These are phyloP conservation scores for Sporothrix pallida DNA, from an alignment of 2,329 filamentous ascomycete genomes.

Conservation along the genomic window DNA sequence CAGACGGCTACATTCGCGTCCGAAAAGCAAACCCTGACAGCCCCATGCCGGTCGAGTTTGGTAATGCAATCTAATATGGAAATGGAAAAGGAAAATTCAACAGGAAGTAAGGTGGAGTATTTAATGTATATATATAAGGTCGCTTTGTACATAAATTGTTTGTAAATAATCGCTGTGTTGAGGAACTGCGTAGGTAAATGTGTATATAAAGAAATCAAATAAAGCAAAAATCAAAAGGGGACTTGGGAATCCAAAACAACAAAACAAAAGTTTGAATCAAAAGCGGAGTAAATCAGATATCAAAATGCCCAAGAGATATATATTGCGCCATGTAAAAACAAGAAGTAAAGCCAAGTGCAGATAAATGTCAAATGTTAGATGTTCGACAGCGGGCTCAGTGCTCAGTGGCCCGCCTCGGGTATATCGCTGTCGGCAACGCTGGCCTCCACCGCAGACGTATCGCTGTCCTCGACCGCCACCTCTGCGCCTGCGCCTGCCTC, in stretches of 20 bases:
- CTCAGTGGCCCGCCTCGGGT: constrained; percentile 1
- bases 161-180: not conserved
- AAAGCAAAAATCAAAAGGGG: not conserved
- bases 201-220: not conserved
- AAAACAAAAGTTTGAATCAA: not conserved
- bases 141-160: not conserved
- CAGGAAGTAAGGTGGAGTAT: not conserved
- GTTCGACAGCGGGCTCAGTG: not conserved
- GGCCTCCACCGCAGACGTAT: not conserved
- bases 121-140: not conserved
- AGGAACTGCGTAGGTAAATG: not conserved
- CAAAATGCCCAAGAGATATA: constrained; percentile 8
- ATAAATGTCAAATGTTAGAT: not conserved
- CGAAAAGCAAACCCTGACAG: not conserved
- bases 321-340: constrained; percentile 1
- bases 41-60: not conserved
- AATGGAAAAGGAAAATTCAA: no score
- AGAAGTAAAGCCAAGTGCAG: not conserved
- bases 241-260: no score
- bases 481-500: not conserved
- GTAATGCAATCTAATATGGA: not conserved
- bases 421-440: not conserved
- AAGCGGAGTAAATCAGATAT: not conserved
- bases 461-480: not conserved
- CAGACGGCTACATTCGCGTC: constrained; percentile 17